Base-by-base conservation (phyloP, 169 alveolate species). In the Plasmodium malariae region DNA sequence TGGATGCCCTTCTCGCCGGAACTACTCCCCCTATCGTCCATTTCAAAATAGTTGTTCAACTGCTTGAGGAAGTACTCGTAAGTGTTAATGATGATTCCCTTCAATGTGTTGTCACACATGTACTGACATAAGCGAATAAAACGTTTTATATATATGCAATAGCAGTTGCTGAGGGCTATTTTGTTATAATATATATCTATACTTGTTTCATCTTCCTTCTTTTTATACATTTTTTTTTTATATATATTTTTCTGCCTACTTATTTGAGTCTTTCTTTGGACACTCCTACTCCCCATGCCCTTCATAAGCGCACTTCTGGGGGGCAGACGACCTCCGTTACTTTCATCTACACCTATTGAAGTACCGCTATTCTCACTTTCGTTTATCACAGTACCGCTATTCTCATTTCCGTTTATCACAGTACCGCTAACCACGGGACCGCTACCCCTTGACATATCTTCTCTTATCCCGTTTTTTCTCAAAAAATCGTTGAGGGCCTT, bases 41-140 rank as follows among this genome's bases (percentile, higher is more conserved):
- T 11, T 54, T 62, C 89, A 3, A 78, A 78, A 24, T 78, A 63
- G 6, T 26, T 30, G 30, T 78, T 62, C 4, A 78, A 57, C 0
- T 62, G 21, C 0, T 51, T 37, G 1, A 78, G 78, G 24, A 78
- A 78, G 14, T 78, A 26, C 3, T 62, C 69, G 19, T 78, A 78
- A 2, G 89, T 78, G 3, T 78, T 21, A n/a, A 78, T 51, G 14
- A 78, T 62, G 9, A 78, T 48, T 21, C 37, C n/a, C 55, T 80
- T 30, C 40, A 78, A 40, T 9, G 67, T 45, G n/a, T 78, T 54
- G 17, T 78, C 89, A 28, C 89, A 78, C 26, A 78, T 19, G 40
- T 78, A 78, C 26, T 78, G 89, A 51, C 89, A 43, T 37, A 78
- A 0, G 11, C 48, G 89, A 43, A 78, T 78, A 68, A 63, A 78